These are phyloP conservation scores for Neofusicoccum umdonicola DNA, from an alignment of 2,329 filamentous ascomycete genomes.

Conservation along the genomic window DNA sequence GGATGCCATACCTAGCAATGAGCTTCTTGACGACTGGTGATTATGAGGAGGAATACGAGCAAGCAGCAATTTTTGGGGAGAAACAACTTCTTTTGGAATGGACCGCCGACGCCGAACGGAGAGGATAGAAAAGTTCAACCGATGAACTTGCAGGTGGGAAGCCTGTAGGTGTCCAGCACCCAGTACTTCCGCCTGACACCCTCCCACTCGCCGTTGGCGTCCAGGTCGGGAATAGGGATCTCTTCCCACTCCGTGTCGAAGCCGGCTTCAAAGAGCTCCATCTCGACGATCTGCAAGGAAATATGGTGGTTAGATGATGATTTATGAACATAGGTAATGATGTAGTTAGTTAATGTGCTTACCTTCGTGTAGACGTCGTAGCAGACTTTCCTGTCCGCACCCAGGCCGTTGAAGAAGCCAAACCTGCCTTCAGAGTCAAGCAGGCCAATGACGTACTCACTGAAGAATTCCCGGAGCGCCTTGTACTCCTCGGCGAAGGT, in stretches of 20 bases:
- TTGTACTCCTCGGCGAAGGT: slow-evolving; percentile 94
- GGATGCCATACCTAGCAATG: slow-evolving; percentile 31
- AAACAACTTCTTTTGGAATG: background rate
- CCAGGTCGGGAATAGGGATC: slow-evolving; percentile 69
- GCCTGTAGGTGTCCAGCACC: slow-evolving; percentile 74
- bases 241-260: slow-evolving; percentile 86
- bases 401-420: slow-evolving; percentile 72
- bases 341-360: slow-evolving; percentile 1
- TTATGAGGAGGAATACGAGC: background rate
- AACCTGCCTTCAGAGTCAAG: slow-evolving; percentile 62
- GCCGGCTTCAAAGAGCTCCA: slow-evolving; percentile 85
- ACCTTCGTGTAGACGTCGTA: slow-evolving; percentile 93
- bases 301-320: background rate
- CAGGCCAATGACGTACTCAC: slow-evolving; percentile 77
- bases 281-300: slow-evolving; percentile 63
- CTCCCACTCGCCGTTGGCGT: slow-evolving; percentile 75
- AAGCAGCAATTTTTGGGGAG: background rate
- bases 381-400: slow-evolving; percentile 86
- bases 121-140: slow-evolving; percentile 44
- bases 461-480: slow-evolving; percentile 83
- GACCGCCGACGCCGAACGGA: background rate
- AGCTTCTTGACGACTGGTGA: slow-evolving; percentile 29
- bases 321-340: slow-evolving; percentile 1
- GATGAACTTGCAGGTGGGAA: slow-evolving; percentile 74
- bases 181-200: slow-evolving; percentile 88